A percentile compares a stretch with the other conserved stretches of the same genome.
These are phyloP conservation scores for Leishmania amazonensis DNA, from an alignment of 208 protist species.

Conservation along the genomic window DNA sequence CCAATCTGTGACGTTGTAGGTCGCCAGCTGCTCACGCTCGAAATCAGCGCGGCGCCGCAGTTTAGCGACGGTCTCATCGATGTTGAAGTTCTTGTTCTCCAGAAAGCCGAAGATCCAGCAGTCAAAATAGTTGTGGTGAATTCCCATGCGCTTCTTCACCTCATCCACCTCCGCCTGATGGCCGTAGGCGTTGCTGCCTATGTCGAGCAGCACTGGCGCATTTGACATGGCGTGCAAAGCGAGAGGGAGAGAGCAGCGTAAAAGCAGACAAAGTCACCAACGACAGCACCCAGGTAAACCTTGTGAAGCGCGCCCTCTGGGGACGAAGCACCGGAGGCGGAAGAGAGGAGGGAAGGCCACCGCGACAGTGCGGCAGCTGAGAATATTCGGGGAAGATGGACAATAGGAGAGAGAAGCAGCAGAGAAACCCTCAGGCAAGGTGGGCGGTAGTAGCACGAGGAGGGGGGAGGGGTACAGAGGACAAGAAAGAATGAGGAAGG, in stretches of 20 bases:
- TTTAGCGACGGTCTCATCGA: constrained; percentile 73
- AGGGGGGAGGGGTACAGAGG: background rate
- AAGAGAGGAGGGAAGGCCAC: background rate
- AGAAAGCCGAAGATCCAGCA: constrained; percentile 87
- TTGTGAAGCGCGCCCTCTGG: background rate
- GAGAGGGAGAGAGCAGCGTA: background rate
- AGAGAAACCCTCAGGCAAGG: background rate
- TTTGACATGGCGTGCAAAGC: constrained; percentile 21
- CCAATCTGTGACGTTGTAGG: constrained; percentile 65
- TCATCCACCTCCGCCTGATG: constrained; percentile 69
- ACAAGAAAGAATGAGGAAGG: background rate
- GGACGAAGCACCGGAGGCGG: background rate
- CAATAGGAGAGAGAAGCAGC: background rate
- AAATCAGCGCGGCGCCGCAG: constrained; percentile 67
- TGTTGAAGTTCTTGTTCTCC: constrained; percentile 86
- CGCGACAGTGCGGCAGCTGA: background rate
- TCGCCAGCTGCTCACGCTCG: constrained; percentile 57
- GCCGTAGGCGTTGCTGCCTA: constrained; percentile 51
- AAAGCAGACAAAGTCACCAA: background rate
- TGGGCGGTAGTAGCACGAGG: background rate
- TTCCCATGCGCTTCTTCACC: constrained; percentile 61
- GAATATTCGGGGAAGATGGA: background rate
- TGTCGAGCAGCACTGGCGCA: constrained; percentile 47
- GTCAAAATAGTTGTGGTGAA: constrained; percentile 74
- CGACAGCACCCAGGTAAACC: background rate